Conservation (phyloP, 306 rosid species). For the Myrica gale region DNA sequence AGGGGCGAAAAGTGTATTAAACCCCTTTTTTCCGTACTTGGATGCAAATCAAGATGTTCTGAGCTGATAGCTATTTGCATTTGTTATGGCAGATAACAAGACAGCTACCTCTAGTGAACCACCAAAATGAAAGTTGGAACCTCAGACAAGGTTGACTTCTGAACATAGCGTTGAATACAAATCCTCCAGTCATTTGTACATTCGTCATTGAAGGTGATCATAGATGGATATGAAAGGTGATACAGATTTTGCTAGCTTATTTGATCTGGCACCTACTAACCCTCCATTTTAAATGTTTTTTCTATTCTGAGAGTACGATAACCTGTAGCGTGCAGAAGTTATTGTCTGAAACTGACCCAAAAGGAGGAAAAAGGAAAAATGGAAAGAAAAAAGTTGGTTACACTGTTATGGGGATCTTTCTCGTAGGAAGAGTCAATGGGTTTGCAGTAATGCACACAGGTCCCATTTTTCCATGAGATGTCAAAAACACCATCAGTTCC, state of each 20-base stretch:
- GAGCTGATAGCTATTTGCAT: constrained; percentile 25
- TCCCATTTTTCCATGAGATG: constrained; percentile 22
- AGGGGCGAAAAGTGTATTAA: too few species aligned
- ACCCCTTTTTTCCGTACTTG: neutral
- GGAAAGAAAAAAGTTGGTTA: constrained; percentile 14
- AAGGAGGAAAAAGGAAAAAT: too few species aligned
- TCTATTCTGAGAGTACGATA: neutral
- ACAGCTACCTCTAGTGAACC: constrained; percentile 39
- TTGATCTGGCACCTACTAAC: constrained; percentile 33
- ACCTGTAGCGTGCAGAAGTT: constrained; percentile 32
- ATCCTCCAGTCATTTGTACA: constrained; percentile 55
- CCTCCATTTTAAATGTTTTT: neutral
- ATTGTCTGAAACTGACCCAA: neutral
- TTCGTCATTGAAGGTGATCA: constrained; percentile 49
- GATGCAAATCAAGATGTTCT: neutral
- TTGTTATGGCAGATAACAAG: constrained; percentile 41
- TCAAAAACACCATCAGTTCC: neutral
- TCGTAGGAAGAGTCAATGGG: constrained; percentile 17
- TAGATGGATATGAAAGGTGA: constrained; percentile 50
- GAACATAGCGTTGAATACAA: constrained; percentile 33
- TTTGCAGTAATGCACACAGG: constrained; percentile 4
- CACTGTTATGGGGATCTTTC: neutral
- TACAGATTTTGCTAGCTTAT: constrained; percentile 47
- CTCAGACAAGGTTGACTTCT: constrained; percentile 24
- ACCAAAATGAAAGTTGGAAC: constrained; percentile 35